Evolutionary conservation across 768 basidiomycete species (phyloP).

Genomic region (Tubosaeta sp.): DNA sequence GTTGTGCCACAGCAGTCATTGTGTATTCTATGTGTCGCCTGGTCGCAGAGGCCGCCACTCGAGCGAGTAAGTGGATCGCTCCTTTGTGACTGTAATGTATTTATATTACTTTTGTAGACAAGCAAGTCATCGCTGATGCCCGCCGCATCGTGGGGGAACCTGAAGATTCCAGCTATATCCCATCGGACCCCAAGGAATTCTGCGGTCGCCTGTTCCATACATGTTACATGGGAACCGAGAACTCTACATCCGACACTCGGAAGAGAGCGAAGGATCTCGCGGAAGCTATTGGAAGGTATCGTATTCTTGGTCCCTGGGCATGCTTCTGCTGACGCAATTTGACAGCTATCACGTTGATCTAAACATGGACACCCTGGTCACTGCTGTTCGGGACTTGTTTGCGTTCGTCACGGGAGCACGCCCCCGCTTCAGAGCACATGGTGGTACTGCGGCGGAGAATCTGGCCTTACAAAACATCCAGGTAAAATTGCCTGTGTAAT

Average conservation of each 20-base stretch:
- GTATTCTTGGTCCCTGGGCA: background rate
- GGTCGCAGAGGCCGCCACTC: conserved; percentile 71
- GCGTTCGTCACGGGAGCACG: conserved; percentile 69
- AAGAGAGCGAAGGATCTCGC: conserved; percentile 82
- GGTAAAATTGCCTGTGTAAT: conserved; percentile 31
- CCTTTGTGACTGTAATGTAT: background rate
- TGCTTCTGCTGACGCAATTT: background rate
- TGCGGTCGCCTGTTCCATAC: conserved; percentile 88
- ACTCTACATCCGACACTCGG: conserved; percentile 85
- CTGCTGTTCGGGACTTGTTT: conserved; percentile 81
- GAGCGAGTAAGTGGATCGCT: conserved; percentile 52
- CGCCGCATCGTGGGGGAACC: conserved; percentile 84
- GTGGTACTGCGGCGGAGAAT: conserved; percentile 86
- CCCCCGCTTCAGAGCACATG: conserved; percentile 80
- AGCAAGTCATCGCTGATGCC: conserved; percentile 87
- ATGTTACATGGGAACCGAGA: conserved; percentile 99
- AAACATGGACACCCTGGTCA: conserved; percentile 93
- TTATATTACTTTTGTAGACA: conserved; percentile 40
- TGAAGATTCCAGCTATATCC: conserved; percentile 75
- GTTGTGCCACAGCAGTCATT: conserved; percentile 94
- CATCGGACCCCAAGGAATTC: conserved; percentile 85
- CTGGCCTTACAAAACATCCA: conserved; percentile 97
- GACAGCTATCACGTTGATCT: conserved; percentile 87
- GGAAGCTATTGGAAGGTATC: conserved; percentile 84
- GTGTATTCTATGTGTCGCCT: conserved; percentile 95